Evolutionary conservation across 352 stramenopile species (phyloP), one percentile per base, ranked within the genome.

Genomic region (Globisporangium ultimum): DNA sequence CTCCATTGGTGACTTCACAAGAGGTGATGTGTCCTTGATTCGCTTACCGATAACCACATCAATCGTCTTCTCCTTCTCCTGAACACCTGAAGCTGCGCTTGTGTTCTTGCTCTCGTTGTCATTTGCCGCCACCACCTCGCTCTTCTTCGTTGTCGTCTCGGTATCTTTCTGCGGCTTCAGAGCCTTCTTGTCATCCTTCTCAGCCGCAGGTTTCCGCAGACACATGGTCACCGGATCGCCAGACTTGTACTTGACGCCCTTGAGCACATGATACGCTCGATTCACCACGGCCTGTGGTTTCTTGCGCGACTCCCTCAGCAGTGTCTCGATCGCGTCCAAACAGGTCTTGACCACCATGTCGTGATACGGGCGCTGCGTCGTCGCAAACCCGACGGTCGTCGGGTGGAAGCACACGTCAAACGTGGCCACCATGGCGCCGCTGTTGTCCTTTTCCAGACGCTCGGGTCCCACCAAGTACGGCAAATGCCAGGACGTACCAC

Each of bases 321-420:
- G 58, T 21, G 68, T 53, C 54, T 96, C 79, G 9, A 97, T 67
- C 3, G 84, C 84, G 50, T 98, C 89, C 32, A 97, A 68, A n/a
- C 84, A 78, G 17, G 91, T 97, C 20, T 75, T 70, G 32, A 96
- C 77, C 9, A 98, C 71, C 68, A 98, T 88, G 53, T 97, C 74
- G 11, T 72, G 69, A 61, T 96, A 98, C 43, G 76, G 64, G 22
- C 67, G 64, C 56, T 83, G 71, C 21, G 61, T 42, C 13, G 70
- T 73, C 48, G 82, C 84, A 48, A 88, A 81, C 52, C 78, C 63
- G 20, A 98, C 62, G 12, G 90, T 93, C 22, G 80, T 63, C 18
- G 93, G 85, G 59, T 98, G 87, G 62, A 97, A 97, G 53, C 91
- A 98, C 41, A 95, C 88, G 57, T 98, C 95, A 55, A 96, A 97